Base-by-base conservation (phyloP, 352 stramenopile genomes). In the Phytophthora agathidicida region DNA sequence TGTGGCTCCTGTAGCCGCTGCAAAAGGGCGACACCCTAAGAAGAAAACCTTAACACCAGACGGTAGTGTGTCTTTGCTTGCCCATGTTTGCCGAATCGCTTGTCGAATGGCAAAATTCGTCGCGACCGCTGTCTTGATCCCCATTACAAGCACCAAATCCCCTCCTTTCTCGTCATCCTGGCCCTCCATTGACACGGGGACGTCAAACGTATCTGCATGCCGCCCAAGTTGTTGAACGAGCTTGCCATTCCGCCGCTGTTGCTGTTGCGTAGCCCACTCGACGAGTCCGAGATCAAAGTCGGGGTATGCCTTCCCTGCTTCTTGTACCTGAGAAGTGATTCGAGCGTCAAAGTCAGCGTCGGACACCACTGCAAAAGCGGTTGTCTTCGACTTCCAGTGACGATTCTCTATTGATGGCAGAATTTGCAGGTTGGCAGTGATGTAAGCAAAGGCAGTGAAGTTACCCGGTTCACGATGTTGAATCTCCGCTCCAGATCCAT, bases 31-130 rank as follows among this genome's bases (percentile, higher is more conserved):
- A n/a, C 74, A 83, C 8, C 72, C 74, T 7, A 80, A 37, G 35
- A 84, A 83, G 19, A 77, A 39, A n/a, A n/a, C n/a, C n/a, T n/a
- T n/a, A n/a, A 71, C 53, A 7, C 59, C 47, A 1, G 5, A n/a
- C 3, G 56, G 45, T 1, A 78, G 53, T 16, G 19, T n/a, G 0
- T 36, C 10, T 27, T 45, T 57, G 24, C 31, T 64, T 1, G 51
- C 56, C 69, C 70, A 88, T 3, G 77, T 88, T 20, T 58, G 31
- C 19, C 71, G 62, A 22, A 80, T 71, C 14, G 58, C 67, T 41
- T 72, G 65, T 11, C 68, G 69, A 3, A 47, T 38, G 1, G 48
- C 22, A 7, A 71, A 73, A 28, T 74, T 74, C 14, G 62, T 38
- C 8, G 60, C 7, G 7, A 75, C 47, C 26, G 60, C 71, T 2